These are phyloP conservation scores for Lithohypha guttulata DNA, from an alignment of 2,329 filamentous ascomycete genomes.

Conservation along the genomic window DNA sequence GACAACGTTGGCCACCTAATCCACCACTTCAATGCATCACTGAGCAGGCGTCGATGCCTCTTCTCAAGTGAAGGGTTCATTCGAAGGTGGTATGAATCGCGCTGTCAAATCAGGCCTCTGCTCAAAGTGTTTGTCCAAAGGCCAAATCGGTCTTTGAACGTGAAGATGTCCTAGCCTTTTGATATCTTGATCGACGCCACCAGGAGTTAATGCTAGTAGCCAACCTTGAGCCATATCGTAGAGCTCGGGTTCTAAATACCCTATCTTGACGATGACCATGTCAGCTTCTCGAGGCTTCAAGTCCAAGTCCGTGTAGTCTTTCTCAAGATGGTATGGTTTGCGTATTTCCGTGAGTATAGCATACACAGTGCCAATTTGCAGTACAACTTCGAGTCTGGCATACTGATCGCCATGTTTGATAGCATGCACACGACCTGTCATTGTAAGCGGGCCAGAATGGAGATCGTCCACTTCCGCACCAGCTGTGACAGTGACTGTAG, in stretches of 20 bases:
- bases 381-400: slow-evolving; percentile 39
- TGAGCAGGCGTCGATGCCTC: too few species aligned
- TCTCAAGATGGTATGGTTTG: slow-evolving; percentile 45
- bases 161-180: slow-evolving; percentile 38
- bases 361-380: slow-evolving; percentile 41
- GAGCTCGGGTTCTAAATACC: slow-evolving; percentile 45
- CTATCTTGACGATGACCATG: slow-evolving; percentile 47
- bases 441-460: slow-evolving; percentile 39
- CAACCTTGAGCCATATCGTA: slow-evolving; percentile 45
- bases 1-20: too few species aligned
- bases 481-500: slow-evolving; percentile 40
- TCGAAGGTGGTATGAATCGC: slow-evolving; percentile 27
- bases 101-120: slow-evolving; percentile 28
- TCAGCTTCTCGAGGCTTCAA: slow-evolving; percentile 38
- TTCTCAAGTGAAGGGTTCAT: too few species aligned
- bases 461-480: slow-evolving; percentile 41
- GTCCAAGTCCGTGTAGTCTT: slow-evolving; percentile 41
- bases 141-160: slow-evolving; percentile 42
- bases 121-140: slow-evolving; percentile 32
- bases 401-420: slow-evolving; percentile 42
- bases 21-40: too few species aligned
- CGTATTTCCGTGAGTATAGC: slow-evolving; percentile 43
- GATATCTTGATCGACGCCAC: slow-evolving; percentile 45
- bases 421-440: slow-evolving; percentile 41
- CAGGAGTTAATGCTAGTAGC: slow-evolving; percentile 45